A percentile compares a stretch with the other conserved stretches of the same genome.
These are phyloP conservation scores for Lablab purpureus DNA, from an alignment of 306 rosid species.

Conservation along the genomic window DNA sequence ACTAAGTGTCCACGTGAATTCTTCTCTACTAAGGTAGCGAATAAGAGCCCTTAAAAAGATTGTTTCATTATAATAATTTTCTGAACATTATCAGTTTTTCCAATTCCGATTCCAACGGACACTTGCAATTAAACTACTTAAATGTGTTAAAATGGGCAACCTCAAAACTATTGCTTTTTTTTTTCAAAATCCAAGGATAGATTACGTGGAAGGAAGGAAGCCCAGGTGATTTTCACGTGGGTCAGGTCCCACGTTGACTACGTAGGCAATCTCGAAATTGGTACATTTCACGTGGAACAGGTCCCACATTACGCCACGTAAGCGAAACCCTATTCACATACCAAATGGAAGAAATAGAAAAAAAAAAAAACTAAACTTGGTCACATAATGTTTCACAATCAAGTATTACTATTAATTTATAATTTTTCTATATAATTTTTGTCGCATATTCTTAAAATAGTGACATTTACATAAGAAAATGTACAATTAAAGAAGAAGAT, in stretches of 20 bases:
- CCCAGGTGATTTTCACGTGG: constrained; percentile 40
- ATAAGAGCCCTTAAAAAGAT: background rate
- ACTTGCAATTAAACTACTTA: background rate
- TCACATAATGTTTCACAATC: too few species aligned
- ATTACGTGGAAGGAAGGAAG: background rate
- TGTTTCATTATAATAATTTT: background rate
- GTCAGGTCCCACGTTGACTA: background rate
- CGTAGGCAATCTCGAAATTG: background rate
- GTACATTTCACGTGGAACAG: background rate
- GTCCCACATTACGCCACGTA: background rate
- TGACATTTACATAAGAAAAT: too few species aligned
- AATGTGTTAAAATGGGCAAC: background rate
- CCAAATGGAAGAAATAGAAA: background rate
- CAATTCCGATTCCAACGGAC: background rate
- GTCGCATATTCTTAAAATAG: too few species aligned
- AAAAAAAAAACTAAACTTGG: too few species aligned
- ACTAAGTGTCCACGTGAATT: constrained; percentile 6
- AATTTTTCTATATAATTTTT: too few species aligned
- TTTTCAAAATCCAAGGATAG: background rate
- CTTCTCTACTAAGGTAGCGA: background rate
- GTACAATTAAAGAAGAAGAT: too few species aligned
- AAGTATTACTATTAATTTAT: too few species aligned
- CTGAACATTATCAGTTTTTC: background rate
- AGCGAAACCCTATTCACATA: background rate
- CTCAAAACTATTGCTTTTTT: background rate